phyloP scores from a whole-genome alignment of 179 eudicot species.

The Beta macrorhiza region DNA sequence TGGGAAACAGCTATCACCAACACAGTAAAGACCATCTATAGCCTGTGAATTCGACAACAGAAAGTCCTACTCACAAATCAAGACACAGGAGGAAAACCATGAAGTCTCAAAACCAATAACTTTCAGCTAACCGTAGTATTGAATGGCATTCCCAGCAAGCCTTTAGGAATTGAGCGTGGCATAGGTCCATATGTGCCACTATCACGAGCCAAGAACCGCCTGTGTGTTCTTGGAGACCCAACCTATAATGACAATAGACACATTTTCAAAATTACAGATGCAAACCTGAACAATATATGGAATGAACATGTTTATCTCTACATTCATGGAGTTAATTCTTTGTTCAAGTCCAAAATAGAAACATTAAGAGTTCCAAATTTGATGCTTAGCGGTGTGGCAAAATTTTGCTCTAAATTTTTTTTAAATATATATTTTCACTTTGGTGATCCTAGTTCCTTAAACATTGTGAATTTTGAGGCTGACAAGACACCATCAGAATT shows the following conservation, averaged over 20 bases:
- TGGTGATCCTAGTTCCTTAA: not conserved
- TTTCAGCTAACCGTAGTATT: constrained; percentile 82
- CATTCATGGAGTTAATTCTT: not conserved
- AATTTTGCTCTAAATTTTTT: too few relatives aligned
- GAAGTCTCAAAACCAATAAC: not conserved
- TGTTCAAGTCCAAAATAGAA: too few relatives aligned
- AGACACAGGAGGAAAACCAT: not conserved
- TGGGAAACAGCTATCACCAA: constrained; percentile 99
- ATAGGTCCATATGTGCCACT: constrained; percentile 98
- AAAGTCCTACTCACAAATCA: constrained; percentile 8
- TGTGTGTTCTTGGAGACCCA: constrained; percentile 95
- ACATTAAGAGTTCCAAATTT: too few relatives aligned
- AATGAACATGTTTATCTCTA: not conserved
- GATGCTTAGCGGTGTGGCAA: too few relatives aligned
- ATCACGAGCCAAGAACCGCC: constrained; percentile 96
- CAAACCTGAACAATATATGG: not conserved
- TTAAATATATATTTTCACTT: not conserved
- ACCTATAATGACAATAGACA: constrained; percentile 48
- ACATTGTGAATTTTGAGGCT: not conserved
- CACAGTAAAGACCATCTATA: constrained; percentile 87
- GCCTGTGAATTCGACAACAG: constrained; percentile 55
- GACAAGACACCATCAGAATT: not conserved
- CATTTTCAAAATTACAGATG: not conserved
- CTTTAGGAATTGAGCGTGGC: constrained; percentile 77
- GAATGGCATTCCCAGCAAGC: constrained; percentile 96